Evolutionary conservation across 805 yeast species (phyloP).

Genomic region (Alloascoidea hylecoeti): DNA sequence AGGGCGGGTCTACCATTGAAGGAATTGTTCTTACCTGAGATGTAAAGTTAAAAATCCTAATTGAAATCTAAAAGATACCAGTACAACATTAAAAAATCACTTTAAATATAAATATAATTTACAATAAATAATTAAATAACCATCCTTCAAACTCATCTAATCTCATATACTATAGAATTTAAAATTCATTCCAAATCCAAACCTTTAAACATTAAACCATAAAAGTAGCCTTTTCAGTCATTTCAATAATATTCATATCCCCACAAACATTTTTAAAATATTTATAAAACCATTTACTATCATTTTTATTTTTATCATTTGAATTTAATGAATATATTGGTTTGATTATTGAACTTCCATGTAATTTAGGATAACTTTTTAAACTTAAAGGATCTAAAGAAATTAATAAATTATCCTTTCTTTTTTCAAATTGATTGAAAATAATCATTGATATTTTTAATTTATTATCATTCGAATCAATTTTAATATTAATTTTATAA

Average conservation of each 20-base stretch:
- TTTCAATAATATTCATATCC: neutral
- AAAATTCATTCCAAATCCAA: too few species aligned
- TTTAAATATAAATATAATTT: too few species aligned
- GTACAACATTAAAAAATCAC: too few species aligned
- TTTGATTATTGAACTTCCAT: neutral
- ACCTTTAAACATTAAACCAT: too few species aligned
- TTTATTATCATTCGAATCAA: neutral
- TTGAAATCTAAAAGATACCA: too few species aligned
- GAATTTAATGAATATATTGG: neutral
- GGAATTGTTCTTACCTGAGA: too few species aligned
- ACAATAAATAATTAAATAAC: too few species aligned
- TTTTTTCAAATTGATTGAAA: neutral
- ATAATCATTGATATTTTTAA: neutral
- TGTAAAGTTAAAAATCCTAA: too few species aligned
- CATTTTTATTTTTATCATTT: neutral
- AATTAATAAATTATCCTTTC: neutral
- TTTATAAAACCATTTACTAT: neutral
- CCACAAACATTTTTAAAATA: neutral
- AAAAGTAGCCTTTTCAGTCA: too few species aligned
- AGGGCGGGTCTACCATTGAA: too few species aligned
- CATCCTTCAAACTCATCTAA: too few species aligned
- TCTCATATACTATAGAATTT: too few species aligned
- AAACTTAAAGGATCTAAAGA: neutral
- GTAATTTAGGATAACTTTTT: neutral
- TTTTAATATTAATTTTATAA: neutral